Evolutionary conservation across 371 early-diverging fungal species (phyloP).

Genomic region (Mucor sp.): DNA sequence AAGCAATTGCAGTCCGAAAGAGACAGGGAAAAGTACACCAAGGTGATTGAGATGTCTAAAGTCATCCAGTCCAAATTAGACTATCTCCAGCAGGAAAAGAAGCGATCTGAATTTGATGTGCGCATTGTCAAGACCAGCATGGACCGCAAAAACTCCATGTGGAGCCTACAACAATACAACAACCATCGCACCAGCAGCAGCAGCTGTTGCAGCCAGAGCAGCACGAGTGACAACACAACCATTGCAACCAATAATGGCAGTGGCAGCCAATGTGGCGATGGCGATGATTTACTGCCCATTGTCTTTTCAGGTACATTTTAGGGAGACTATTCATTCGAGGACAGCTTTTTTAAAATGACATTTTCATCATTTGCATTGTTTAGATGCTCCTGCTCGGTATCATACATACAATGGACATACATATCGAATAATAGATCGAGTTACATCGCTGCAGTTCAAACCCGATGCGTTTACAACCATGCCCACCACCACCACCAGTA

Average conservation of each 20-base stretch:
- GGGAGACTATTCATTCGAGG: background rate
- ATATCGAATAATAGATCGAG: conserved; percentile 12
- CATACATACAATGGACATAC: conserved; percentile 15
- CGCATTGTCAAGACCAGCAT: background rate
- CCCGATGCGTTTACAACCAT: background rate
- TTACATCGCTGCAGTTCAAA: conserved; percentile 10
- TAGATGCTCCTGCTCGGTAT: conserved; percentile 2
- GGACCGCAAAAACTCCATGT: conserved; percentile 2
- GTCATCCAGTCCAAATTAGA: conserved; percentile 20
- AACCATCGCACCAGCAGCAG: background rate
- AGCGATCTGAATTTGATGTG: background rate
- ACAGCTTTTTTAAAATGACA: background rate
- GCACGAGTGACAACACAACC: background rate
- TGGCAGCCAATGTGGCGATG: conserved; percentile 6
- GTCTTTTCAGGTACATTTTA: conserved; percentile 7
- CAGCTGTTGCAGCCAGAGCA: background rate
- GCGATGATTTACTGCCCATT: background rate
- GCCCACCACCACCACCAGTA: background rate
- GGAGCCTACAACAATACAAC: conserved; percentile 1
- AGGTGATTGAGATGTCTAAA: conserved; percentile 26
- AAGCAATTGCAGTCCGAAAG: conserved; percentile 12
- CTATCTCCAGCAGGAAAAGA: conserved; percentile 4
- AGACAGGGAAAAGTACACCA: conserved; percentile 22
- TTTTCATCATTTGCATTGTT: background rate
- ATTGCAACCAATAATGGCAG: background rate